Conservation (phyloP, 2,329 filamentous ascomycete genomes). For the Phoma sp. region DNA sequence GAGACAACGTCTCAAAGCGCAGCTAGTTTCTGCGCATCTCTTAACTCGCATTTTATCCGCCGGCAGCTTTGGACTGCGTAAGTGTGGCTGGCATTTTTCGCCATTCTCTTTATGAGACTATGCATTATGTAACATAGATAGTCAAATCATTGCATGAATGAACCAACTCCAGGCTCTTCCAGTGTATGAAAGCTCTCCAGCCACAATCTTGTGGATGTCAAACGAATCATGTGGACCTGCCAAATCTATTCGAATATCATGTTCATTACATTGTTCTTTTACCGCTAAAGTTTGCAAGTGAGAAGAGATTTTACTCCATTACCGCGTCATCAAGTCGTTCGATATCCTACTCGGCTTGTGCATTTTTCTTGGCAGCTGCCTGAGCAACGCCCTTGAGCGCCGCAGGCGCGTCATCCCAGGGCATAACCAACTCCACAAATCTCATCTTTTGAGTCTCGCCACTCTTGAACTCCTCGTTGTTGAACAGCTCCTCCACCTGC, state of each 20-base stretch:
- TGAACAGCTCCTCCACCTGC: conserved; percentile 70
- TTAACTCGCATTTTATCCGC: conserved; percentile 20
- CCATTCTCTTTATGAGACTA: conserved; percentile 30
- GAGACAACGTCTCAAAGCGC: conserved; percentile 5
- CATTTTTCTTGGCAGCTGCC: conserved; percentile 71
- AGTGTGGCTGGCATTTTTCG: conserved; percentile 31
- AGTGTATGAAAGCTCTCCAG: no score
- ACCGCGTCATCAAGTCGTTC: neutral
- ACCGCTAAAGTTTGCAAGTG: neutral
- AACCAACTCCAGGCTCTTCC: no score
- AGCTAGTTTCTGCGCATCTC: conserved; percentile 20
- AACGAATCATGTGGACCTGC: no score
- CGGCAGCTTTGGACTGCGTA: conserved; percentile 22
- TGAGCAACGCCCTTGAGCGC: conserved; percentile 73
- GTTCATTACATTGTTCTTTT: neutral
- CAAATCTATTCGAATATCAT: neutral
- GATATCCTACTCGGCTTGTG: conserved; percentile 22
- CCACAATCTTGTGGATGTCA: no score
- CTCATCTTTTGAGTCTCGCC: conserved; percentile 57
- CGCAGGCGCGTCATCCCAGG: conserved; percentile 75
- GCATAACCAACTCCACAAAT: conserved; percentile 84
- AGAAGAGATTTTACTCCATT: neutral
- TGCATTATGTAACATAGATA: conserved; percentile 42
- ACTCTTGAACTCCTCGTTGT: conserved; percentile 63
- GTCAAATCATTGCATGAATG: conserved; percentile 2